Conservation (phyloP, 2,329 filamentous ascomycete species). For the Aspergillus japonicus region DNA sequence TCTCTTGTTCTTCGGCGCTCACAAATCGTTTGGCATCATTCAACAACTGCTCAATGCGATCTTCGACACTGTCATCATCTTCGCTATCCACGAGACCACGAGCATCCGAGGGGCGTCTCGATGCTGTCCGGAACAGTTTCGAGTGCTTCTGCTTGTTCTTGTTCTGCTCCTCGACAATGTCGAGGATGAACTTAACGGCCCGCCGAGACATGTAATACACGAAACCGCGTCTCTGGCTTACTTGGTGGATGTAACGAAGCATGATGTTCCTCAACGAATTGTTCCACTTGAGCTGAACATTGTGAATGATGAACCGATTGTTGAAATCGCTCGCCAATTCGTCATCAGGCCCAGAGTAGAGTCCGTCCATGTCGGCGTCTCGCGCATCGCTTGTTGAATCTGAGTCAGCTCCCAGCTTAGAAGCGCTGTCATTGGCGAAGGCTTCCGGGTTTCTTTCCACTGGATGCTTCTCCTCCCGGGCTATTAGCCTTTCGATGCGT, state of each 20-base stretch:
- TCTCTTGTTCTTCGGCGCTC: slow-evolving; percentile 61
- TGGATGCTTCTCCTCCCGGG: slow-evolving; percentile 48
- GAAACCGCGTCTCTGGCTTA: slow-evolving; percentile 91
- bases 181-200: slow-evolving; percentile 95
- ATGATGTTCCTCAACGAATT: slow-evolving; percentile 95
- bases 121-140: slow-evolving; percentile 31
- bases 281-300: slow-evolving; percentile 97
- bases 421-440: slow-evolving; percentile 27
- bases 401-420: slow-evolving; percentile 28
- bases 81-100: slow-evolving; percentile 47
- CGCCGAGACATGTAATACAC: slow-evolving; percentile 96
- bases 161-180: slow-evolving; percentile 92
- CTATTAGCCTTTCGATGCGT: slow-evolving; percentile 54
- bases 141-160: slow-evolving; percentile 60
- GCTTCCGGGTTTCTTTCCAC: slow-evolving; percentile 41
- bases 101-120: slow-evolving; percentile 29
- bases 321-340: slow-evolving; percentile 95
- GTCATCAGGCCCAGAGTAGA: slow-evolving; percentile 67
- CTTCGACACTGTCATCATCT: slow-evolving; percentile 69
- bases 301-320: slow-evolving; percentile 97
- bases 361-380: slow-evolving; percentile 51
- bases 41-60: slow-evolving; percentile 81
- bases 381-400: slow-evolving; percentile 57
- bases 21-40: slow-evolving; percentile 82
- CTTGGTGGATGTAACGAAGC: slow-evolving; percentile 94